phyloP scores from a whole-genome alignment of 768 basidiomycete genomes.

The Dioszegia hungarica region DNA sequence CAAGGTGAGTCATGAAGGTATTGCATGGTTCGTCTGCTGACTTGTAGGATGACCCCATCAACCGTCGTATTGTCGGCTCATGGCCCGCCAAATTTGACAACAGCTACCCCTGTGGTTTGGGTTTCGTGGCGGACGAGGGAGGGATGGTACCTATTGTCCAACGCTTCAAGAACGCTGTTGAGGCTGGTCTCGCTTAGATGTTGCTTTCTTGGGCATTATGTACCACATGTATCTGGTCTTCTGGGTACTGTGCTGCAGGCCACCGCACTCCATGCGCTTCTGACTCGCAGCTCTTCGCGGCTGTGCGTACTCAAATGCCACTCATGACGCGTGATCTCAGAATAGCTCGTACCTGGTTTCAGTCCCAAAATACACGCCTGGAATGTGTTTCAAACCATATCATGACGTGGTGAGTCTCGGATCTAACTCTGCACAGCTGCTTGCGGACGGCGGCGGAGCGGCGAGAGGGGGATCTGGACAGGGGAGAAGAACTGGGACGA shows the following conservation, averaged over 20 bases:
- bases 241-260: no score
- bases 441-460: no score
- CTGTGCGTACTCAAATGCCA: no score
- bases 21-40: not conserved
- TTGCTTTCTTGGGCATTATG: not conserved
- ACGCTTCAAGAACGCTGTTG: conserved; percentile 45
- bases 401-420: not conserved
- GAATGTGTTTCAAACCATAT: not conserved
- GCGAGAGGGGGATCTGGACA: no score
- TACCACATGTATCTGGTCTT: not conserved
- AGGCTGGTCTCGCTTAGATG: conserved; percentile 37
- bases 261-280: no score
- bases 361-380: no score
- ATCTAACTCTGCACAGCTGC: not conserved
- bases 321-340: no score
- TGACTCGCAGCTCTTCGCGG: no score
- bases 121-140: conserved; percentile 44
- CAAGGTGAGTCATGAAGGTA: conserved; percentile 11
- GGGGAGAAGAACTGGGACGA: no score
- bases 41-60: conserved; percentile 43
- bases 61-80: conserved; percentile 46
- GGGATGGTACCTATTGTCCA: conserved; percentile 46
- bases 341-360: not conserved
- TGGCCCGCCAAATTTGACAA: conserved; percentile 47
- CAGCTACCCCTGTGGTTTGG: conserved; percentile 38